These are phyloP conservation scores for Jatropha podagrica DNA, from an alignment of 441 rosid genomes.

Conservation along the genomic window DNA sequence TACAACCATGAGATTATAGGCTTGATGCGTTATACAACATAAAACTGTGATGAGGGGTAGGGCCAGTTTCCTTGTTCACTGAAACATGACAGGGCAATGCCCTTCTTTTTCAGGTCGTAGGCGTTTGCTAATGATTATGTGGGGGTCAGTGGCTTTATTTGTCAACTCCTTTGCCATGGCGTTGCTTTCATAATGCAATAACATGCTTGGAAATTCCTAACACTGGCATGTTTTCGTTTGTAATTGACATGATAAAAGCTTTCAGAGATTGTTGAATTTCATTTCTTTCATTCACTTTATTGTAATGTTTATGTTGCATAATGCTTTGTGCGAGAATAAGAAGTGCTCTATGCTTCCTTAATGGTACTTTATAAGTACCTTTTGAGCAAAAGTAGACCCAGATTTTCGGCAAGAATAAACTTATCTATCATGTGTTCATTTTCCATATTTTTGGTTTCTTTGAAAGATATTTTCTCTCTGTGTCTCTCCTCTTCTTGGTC, in stretches of 20 bases:
- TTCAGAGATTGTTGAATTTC: background rate
- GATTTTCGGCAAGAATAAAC: background rate
- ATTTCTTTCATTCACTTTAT: background rate
- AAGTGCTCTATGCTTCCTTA: background rate
- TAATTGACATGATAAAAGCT: background rate
- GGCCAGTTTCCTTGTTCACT: background rate
- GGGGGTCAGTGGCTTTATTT: slow-evolving; percentile 3
- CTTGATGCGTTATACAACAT: background rate
- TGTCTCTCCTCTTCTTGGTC: background rate
- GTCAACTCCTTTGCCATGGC: background rate
- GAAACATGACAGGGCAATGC: background rate
- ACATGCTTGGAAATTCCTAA: background rate
- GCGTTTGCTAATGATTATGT: background rate
- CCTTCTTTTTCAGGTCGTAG: background rate
- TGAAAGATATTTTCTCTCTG: background rate
- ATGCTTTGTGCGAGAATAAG: background rate
- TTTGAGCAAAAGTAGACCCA: background rate
- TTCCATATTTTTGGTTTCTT: background rate
- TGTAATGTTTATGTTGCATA: background rate
- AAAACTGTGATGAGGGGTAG: background rate
- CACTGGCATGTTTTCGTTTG: slow-evolving; percentile 12
- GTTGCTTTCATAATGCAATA: slow-evolving; percentile 12
- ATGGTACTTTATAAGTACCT: background rate
- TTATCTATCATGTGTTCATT: slow-evolving; percentile 1
- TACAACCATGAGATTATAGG: background rate